Percentiles rank a stretch among this genome's conserved stretches.
phyloP scores from a whole-genome alignment of 805 yeast species.

The Saccharomycopsis sp. region DNA sequence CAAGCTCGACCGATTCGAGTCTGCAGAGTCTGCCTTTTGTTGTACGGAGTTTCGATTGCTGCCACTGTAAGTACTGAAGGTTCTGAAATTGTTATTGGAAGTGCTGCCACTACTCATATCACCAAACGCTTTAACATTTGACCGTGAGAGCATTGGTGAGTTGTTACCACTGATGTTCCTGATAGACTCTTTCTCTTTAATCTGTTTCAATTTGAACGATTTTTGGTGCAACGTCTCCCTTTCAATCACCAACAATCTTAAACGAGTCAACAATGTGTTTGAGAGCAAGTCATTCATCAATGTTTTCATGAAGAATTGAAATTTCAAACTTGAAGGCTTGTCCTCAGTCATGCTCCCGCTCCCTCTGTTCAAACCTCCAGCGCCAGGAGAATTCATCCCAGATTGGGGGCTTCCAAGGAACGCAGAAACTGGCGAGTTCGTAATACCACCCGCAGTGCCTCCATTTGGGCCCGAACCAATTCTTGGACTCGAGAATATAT shows the following conservation, averaged over 20 bases:
- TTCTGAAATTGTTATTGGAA: neutral
- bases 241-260: slow-evolving; percentile 6
- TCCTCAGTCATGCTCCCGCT: neutral
- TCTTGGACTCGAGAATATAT: too few species aligned
- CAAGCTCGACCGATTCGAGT: neutral
- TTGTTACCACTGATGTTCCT: slow-evolving; percentile 7
- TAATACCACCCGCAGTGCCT: too few species aligned
- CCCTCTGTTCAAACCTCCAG: neutral
- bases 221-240: slow-evolving; percentile 14
- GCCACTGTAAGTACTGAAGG: neutral
- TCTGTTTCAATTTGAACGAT: slow-evolving; percentile 2
- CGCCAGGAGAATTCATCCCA: too few species aligned
- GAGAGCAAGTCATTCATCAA: slow-evolving; percentile 14
- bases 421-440: too few species aligned
- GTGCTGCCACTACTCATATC: neutral
- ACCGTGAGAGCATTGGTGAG: slow-evolving; percentile 12
- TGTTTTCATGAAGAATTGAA: slow-evolving; percentile 15
- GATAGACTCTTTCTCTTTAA: slow-evolving; percentile 15
- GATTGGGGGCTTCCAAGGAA: too few species aligned
- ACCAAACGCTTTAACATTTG: slow-evolving; percentile 11
- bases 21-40: neutral
- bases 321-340: slow-evolving; percentile 9
- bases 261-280: neutral
- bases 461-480: too few species aligned
- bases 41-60: neutral